phyloP scores from a whole-genome alignment of 495 filamentous ascomycete genomes.

The Schizothecium vesticola region DNA sequence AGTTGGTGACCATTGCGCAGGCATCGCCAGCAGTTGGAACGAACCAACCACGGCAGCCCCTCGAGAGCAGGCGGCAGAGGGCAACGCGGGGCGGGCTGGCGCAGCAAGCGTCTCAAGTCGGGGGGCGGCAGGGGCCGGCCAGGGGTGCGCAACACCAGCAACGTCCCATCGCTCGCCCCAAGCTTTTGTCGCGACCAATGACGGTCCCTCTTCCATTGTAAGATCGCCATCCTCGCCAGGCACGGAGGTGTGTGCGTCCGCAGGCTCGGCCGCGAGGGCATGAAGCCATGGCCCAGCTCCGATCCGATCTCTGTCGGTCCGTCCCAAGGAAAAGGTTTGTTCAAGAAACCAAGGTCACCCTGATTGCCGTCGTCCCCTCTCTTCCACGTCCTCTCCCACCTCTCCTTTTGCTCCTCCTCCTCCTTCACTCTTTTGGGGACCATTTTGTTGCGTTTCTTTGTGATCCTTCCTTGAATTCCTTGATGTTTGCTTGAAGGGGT shows the following conservation, averaged over 20 bases:
- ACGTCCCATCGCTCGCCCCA: constrained; percentile 17
- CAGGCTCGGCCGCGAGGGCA: background rate
- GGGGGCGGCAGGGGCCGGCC: constrained; percentile 12
- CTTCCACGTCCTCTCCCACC: background rate
- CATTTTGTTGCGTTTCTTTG: background rate
- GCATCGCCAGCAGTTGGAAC: too few species aligned
- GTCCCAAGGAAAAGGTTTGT: background rate
- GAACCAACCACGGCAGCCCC: too few species aligned
- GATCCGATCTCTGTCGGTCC: background rate
- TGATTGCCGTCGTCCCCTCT: constrained; percentile 1
- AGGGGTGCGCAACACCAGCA: constrained; percentile 5
- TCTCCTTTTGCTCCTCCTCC: constrained; percentile 1
- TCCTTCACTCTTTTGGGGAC: constrained; percentile 4
- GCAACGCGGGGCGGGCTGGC: background rate
- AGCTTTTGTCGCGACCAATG: constrained; percentile 16
- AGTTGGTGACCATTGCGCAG: background rate
- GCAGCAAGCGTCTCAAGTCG: constrained; percentile 26
- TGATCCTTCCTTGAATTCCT: background rate
- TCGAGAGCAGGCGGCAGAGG: background rate
- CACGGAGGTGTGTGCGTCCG: background rate
- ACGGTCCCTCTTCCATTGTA: background rate
- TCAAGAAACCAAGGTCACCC: constrained; percentile 1
- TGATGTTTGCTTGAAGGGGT: constrained; percentile 10
- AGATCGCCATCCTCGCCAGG: constrained; percentile 18
- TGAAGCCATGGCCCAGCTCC: background rate